A percentile compares a stretch with the other conserved stretches of the same genome.
phyloP scores from a whole-genome alignment of 306 rosid species.

The Urtica urens region DNA sequence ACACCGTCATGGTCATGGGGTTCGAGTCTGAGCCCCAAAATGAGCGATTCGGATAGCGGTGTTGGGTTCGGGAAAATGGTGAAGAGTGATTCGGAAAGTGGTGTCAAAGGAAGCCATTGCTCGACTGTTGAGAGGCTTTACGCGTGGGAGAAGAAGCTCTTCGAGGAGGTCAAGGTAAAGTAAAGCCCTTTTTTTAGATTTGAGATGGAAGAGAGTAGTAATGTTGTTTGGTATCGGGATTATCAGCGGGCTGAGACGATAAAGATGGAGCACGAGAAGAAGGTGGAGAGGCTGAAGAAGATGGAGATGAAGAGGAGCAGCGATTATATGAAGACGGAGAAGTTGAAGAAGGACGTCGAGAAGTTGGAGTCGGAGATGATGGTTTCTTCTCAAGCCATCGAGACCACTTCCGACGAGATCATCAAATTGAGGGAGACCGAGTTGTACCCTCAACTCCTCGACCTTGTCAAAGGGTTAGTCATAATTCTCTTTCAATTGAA shows the following conservation, averaged over 20 bases:
- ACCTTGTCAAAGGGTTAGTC: constrained; percentile 86
- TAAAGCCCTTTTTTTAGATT: neutral
- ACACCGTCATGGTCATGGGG: constrained; percentile 64
- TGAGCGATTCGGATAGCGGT: neutral
- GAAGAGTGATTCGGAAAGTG: constrained; percentile 21
- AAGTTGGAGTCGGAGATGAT: constrained; percentile 83
- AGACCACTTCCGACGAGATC: constrained; percentile 76
- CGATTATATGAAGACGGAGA: constrained; percentile 79
- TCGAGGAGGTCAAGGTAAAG: constrained; percentile 78
- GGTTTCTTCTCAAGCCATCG: constrained; percentile 89
- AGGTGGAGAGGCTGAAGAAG: constrained; percentile 52
- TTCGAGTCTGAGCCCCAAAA: constrained; percentile 38
- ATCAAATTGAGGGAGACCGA: constrained; percentile 72
- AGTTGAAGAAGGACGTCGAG: constrained; percentile 80
- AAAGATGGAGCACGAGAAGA: constrained; percentile 71
- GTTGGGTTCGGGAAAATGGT: constrained; percentile 37
- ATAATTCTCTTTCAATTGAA: neutral
- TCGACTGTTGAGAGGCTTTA: constrained; percentile 82
- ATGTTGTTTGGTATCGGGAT: neutral
- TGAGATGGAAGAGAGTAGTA: neutral
- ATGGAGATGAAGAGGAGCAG: constrained; percentile 77
- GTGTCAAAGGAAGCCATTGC: constrained; percentile 47
- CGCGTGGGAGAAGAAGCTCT: constrained; percentile 90
- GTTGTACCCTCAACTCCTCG: constrained; percentile 76
- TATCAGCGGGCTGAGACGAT: constrained; percentile 59